Evolutionary conservation across 805 yeast genomes (phyloP), one percentile per base, ranked within the genome.

Genomic region (Metschnikowia henanensis): DNA sequence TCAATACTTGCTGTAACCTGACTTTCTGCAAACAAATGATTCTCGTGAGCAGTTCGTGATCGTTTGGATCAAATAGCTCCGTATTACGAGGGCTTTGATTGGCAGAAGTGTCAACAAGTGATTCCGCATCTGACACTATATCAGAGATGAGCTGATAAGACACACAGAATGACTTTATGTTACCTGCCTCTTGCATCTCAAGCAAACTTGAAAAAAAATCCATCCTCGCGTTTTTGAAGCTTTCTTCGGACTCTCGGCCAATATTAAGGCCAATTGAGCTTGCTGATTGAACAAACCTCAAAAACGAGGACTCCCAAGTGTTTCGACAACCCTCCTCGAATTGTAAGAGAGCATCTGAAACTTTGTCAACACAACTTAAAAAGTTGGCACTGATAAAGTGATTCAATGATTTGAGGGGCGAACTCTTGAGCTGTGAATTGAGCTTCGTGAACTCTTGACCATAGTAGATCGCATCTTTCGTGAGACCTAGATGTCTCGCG

Each of bases 401-500:
- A 43, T 58, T 53, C 16, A 49, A 41, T 6, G 57, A 48, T 37
- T 49, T 57, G 16, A 47, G 37, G 6, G 62, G 43, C 5, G 41
- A 29, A 13, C 16, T 30, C 0, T 72, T 66, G 4, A 57, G 52
- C 13, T 57, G 61, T 6, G 52, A 49, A 1, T 73, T 56, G 10
- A 79, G 55, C 28, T 64, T 67, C 5, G 63, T 60, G 29, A 78
- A 65, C 51, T 85, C 91, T 5, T 66, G 65, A 3, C 73, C 50
- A 59, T 75, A 84, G 55, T 71, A 80, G 2, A 74, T 72, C 36
- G 81, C 72, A 43, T 84, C 89, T 49, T 78, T 79, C 0, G 81
- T 64, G 3, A 81, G 55, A 0, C 91, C 90, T 30, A 79, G 56
- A 29, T 70, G 74, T 13, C 70, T 61, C 41, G 72, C 67, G 0